A percentile compares a stretch with the other conserved stretches of the same genome.
phyloP scores from a whole-genome alignment of 306 rosid species.

The Oemleria cerasiformis region DNA sequence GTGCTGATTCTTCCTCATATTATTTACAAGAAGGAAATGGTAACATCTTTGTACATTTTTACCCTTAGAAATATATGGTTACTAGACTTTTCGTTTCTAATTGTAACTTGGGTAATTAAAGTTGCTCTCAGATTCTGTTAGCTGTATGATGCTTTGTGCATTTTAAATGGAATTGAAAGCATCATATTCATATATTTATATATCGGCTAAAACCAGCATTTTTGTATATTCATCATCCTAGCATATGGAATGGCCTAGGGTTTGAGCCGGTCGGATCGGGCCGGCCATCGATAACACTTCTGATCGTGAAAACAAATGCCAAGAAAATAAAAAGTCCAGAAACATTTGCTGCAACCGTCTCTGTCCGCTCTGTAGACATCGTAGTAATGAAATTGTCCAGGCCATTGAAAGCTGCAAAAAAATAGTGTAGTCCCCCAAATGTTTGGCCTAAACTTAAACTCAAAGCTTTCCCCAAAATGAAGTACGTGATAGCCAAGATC shows the following conservation, averaged over 20 bases:
- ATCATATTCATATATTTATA: background rate
- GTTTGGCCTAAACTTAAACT: conserved; percentile 12
- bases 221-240: background rate
- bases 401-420: conserved; percentile 14
- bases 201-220: background rate
- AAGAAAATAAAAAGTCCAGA: conserved; percentile 3
- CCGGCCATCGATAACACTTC: background rate
- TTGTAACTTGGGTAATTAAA: too few relatives aligned
- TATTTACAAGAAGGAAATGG: conserved; percentile 28
- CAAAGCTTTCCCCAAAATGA: background rate
- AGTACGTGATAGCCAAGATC: conserved; percentile 16
- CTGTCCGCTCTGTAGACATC: background rate
- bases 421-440: background rate
- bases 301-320: conserved; percentile 5
- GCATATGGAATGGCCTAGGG: background rate
- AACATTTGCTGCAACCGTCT: conserved; percentile 12
- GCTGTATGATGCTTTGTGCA: too few relatives aligned
- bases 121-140: background rate
- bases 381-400: background rate
- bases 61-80: conserved; percentile 23
- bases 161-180: background rate
- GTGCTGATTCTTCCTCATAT: conserved; percentile 26
- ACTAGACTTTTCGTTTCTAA: conserved; percentile 12
- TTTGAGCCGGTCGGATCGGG: background rate
- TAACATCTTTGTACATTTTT: conserved; percentile 53